Percentiles rank a stretch among this genome's conserved stretches.
Evolutionary conservation across 1,284 basidiomycete species (phyloP).

Genomic region (Neonothopanus nambi): DNA sequence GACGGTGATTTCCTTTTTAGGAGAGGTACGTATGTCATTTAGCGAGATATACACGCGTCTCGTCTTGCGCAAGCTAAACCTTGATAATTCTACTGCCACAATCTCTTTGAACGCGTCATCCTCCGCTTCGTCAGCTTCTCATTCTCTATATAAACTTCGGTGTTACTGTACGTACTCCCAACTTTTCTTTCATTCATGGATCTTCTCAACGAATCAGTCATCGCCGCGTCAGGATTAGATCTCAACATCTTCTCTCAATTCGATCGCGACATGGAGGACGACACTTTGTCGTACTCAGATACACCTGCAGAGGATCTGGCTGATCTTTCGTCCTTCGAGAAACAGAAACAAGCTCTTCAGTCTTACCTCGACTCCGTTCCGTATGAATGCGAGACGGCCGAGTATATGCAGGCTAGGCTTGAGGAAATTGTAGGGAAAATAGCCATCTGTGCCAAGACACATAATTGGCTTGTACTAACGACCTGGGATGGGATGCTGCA

Average conservation of each 20-base stretch:
- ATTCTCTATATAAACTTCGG: constrained; percentile 4
- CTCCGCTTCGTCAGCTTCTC: not conserved
- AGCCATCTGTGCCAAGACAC: constrained; percentile 70
- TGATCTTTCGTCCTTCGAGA: constrained; percentile 42
- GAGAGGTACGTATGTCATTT: not conserved
- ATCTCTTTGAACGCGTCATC: constrained; percentile 1
- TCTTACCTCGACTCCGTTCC: constrained; percentile 71
- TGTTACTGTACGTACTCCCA: not conserved
- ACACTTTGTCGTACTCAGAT: constrained; percentile 16
- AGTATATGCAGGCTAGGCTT: constrained; percentile 76
- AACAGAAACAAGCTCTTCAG: constrained; percentile 57
- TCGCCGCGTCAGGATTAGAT: constrained; percentile 1
- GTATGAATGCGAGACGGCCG: constrained; percentile 74
- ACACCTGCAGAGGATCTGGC: constrained; percentile 17
- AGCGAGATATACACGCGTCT: not conserved
- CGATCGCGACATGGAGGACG: constrained; percentile 14
- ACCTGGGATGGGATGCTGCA: constrained; percentile 74
- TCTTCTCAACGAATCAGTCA: not conserved
- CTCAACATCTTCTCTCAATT: not conserved
- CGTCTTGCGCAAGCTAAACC: not conserved
- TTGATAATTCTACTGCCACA: not conserved
- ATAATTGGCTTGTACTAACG: constrained; percentile 71
- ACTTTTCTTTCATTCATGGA: constrained; percentile 4
- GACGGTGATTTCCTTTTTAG: not conserved
- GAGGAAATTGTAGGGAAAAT: constrained; percentile 76